Evolutionary conservation across 164 flowering plant genomes (phyloP), one percentile per base, ranked within the genome.

Genomic region (Berberis thunbergii): DNA sequence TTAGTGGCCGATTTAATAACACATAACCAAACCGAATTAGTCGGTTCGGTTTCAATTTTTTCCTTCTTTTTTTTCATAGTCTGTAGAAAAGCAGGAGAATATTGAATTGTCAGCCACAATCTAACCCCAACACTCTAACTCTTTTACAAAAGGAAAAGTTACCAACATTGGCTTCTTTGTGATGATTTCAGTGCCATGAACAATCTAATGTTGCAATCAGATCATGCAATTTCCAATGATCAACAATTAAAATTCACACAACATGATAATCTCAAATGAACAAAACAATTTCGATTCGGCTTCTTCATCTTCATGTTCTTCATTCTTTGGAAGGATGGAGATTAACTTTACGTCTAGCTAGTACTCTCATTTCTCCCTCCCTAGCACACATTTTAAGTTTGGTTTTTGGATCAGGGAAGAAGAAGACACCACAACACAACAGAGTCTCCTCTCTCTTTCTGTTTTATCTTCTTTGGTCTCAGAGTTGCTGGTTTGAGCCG

Each of bases 161-260:
- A 26, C 26, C 26, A 26, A 26, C 26, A 26, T 26, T 26, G 26
- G 26, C 26, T 26, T 26, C 26, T 82, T 59, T 91, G 97, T 96
- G 96, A 88, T 70, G 81, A 86, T 74, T 50, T 84, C 41, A 88
- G 46, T 39, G n/a, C 63, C 38, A 45, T n/a, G 2, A 60, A 60
- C 46, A 60, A 60, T 45, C 53, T 44, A 26, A 8, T 60, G 2
- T 13, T 76, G 70, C 89, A 49, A 80, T 87, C 55, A 81, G 85
- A 7, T 41, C 66, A 73, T 39, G 63, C 76, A 44, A 77, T 75
- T 38, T 62, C 48, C 1, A 71, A 57, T 62, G 55, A 57, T 41
- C 67, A 60, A 46, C 78, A 78, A 50, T 69, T 71, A 42, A 72
- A 76, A 42, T 64, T 54, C 55, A 59, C 54, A 41, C 58, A 54